Percentiles rank a stretch among this genome's conserved stretches.
phyloP scores from a whole-genome alignment of 768 basidiomycete genomes.

The Trametes meyenii region DNA sequence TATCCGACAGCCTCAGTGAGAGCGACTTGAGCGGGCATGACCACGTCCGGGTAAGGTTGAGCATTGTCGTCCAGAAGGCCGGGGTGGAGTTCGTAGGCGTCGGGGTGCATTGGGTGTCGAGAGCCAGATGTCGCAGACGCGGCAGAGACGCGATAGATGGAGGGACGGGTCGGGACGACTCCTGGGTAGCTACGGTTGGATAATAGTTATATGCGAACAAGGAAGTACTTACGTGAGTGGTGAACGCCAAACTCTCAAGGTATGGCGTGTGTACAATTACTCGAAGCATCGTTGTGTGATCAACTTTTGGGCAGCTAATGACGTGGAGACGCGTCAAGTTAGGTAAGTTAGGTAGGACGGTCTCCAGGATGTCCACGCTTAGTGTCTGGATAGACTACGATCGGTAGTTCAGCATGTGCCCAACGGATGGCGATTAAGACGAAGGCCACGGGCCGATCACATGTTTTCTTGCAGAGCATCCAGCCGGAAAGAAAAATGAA shows the following conservation, averaged over 20 bases:
- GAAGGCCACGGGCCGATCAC: no score
- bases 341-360: slow-evolving; percentile 52
- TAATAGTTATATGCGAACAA: slow-evolving; percentile 5
- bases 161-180: slow-evolving; percentile 34
- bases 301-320: slow-evolving; percentile 58
- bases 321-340: slow-evolving; percentile 61
- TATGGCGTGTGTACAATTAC: slow-evolving; percentile 50
- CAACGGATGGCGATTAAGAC: no score
- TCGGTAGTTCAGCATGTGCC: no score
- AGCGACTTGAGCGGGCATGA: slow-evolving; percentile 40
- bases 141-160: slow-evolving; percentile 38
- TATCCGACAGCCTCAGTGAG: slow-evolving; percentile 50
- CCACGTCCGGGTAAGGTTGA: slow-evolving; percentile 35
- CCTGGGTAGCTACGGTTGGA: slow-evolving; percentile 33
- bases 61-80: slow-evolving; percentile 35
- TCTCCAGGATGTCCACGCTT: slow-evolving; percentile 53
- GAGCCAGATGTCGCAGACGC: slow-evolving; percentile 51
- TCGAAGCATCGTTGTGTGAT: slow-evolving; percentile 53
- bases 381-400: slow-evolving; percentile 58
- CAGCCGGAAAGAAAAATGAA: background rate
- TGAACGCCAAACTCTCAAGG: slow-evolving; percentile 64
- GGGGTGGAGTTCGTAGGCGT: slow-evolving; percentile 28
- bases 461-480: no score
- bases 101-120: slow-evolving; percentile 49
- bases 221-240: slow-evolving; percentile 51